Percentiles rank a stretch among this genome's conserved stretches.
phyloP scores from a whole-genome alignment of 305 asterid genomes.

The Fraxinus velutina region DNA sequence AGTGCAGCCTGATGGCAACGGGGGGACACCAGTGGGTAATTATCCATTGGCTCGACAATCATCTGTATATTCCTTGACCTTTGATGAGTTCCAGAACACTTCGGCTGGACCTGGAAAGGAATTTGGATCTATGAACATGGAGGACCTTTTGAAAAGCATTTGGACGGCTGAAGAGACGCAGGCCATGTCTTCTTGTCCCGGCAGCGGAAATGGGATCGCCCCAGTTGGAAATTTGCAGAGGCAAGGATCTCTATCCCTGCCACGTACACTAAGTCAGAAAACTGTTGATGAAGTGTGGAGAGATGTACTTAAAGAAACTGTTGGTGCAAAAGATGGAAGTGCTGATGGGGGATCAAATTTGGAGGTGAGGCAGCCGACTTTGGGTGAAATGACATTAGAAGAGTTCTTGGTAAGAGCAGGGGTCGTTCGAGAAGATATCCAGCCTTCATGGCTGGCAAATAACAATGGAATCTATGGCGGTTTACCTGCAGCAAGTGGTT shows the following conservation, averaged over 20 bases:
- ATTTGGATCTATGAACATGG: conserved; percentile 94
- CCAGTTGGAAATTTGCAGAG: conserved; percentile 62
- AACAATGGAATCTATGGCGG: conserved; percentile 35
- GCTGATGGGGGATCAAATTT: conserved; percentile 33
- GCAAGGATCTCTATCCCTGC: conserved; percentile 83
- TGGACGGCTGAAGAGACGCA: conserved; percentile 92
- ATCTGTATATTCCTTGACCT: conserved; percentile 75
- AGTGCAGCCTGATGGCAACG: conserved; percentile 42
- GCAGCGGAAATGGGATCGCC: conserved; percentile 32
- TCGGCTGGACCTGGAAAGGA: conserved; percentile 79
- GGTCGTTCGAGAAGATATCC: conserved; percentile 69
- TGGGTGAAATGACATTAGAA: conserved; percentile 88
- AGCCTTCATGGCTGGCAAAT: conserved; percentile 35
- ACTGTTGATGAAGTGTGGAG: conserved; percentile 95
- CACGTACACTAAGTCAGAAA: conserved; percentile 79
- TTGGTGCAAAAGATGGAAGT: conserved; percentile 37
- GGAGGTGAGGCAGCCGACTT: conserved; percentile 60
- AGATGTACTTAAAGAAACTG: conserved; percentile 58
- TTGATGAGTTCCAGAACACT: conserved; percentile 85
- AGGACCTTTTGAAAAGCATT: conserved; percentile 85
- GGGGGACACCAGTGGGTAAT: conserved; percentile 40
- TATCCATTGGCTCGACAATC: conserved; percentile 71
- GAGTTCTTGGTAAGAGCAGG: conserved; percentile 75
- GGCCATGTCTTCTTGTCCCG: conserved; percentile 31
- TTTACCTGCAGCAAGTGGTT: conserved; percentile 35